Conservation (phyloP, 768 basidiomycete species). For the Suillus americanus region DNA sequence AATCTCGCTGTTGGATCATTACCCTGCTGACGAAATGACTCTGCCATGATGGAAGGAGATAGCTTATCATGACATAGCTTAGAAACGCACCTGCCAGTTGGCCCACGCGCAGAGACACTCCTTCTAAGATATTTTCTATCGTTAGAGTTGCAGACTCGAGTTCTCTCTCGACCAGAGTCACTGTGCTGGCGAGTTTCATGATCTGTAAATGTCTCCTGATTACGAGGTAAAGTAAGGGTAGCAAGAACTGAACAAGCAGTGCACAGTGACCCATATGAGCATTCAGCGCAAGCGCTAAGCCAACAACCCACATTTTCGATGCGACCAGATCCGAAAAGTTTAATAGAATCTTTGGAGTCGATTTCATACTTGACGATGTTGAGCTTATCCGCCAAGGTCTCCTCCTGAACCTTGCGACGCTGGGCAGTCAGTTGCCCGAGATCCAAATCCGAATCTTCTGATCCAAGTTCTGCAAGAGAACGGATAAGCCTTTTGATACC, state of each 20-base stretch:
- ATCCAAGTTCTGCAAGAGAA: conserved; percentile 10
- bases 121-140: not conserved
- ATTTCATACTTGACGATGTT: conserved; percentile 31
- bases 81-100: not conserved
- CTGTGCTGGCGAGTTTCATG: conserved; percentile 25
- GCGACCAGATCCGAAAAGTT: conserved; percentile 30
- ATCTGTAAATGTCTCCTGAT: conserved; percentile 34
- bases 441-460: conserved; percentile 26
- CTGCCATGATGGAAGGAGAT: not conserved
- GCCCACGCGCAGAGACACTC: not conserved
- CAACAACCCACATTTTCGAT: conserved; percentile 31
- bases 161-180: conserved; percentile 28
- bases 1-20: not conserved
- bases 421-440: not conserved
- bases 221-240: conserved; percentile 36
- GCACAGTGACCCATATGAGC: not conserved
- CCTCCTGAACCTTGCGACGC: conserved; percentile 21
- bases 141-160: conserved; percentile 7
- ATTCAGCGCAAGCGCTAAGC: not conserved
- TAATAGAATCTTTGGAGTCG: conserved; percentile 24
- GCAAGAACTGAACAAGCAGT: conserved; percentile 29
- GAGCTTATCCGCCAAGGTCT: conserved; percentile 24
- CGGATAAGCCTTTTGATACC: not conserved
- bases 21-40: not conserved
- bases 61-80: too few relatives aligned